Evolutionary conservation across 257 asterid species (phyloP), one percentile per base, ranked within the genome.

Genomic region (Craterostigma plantagineum): DNA sequence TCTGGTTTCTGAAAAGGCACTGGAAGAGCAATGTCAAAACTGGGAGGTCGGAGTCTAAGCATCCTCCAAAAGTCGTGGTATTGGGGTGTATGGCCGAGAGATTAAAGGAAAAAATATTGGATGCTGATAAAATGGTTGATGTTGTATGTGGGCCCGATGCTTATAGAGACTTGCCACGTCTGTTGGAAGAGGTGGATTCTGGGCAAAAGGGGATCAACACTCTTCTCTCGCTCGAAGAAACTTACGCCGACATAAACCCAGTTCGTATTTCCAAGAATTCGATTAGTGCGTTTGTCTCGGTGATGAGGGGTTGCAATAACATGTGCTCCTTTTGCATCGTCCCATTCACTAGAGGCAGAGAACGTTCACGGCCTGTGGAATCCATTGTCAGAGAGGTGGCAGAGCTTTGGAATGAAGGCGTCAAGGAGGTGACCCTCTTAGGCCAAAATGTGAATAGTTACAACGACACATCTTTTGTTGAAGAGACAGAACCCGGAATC

Each of bases 121-220:
- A 87, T 66, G 57, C 98, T 14, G 98, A 87, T 52, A 87, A 87
- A 72, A 87, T 87, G 98, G 98, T 87, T 45, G 98, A 87, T 58
- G 95, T 87, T 48, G 95, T 87, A 38, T 87, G 98, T 48, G 93
- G 95, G 18, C 98, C 98, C 14, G 98, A 87, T 72, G 95, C 95
- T 44, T 82, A 87, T 52, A 63, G 98, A 10, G 98, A 87, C 68
- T 63, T 87, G 60, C 98, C 98, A 30, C 86, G 95, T 34, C 76
- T 87, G 18, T 57, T 87, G 50, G 93, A 76, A 65, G 98, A 87
- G 47, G 98, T 87, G 2, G 98, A 87, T 60, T 70, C 77, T 5
- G 98, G 98, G 45, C 98, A 82, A 60, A 87, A 82, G 62, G 98
- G 98, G 71, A 82, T 87, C 46, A 87, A 87, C 59, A 87, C 98